phyloP scores from a whole-genome alignment of 169 alveolate genomes.

The Eimeria praecox region DNA sequence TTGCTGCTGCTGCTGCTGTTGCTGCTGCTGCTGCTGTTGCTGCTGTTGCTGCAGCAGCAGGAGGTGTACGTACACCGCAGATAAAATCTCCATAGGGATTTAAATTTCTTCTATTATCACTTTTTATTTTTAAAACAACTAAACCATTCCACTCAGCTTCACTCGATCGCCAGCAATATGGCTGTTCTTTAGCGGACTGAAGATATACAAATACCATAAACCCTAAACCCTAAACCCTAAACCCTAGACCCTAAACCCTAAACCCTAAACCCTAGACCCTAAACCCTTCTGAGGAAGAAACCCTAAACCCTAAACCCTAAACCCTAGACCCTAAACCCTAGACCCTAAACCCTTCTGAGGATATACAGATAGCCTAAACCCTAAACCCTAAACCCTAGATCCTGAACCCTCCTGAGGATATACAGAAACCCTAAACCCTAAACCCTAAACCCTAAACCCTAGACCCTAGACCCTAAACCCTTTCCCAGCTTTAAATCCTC shows the following conservation, averaged over 20 bases:
- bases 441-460: background rate
- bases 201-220: no score
- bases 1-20: background rate
- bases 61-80: constrained; percentile 26
- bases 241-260: no score
- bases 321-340: background rate
- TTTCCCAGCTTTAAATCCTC: no score
- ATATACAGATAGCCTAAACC: no score
- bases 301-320: background rate
- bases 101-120: background rate
- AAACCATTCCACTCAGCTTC: background rate
- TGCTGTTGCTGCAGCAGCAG: constrained; percentile 12
- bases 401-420: constrained; percentile 14
- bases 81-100: constrained; percentile 3
- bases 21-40: background rate
- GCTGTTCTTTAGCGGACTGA: constrained; percentile 13
- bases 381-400: background rate
- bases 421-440: no score
- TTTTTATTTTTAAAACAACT: background rate
- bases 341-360: background rate
- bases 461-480: no score
- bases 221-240: no score
- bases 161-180: background rate
- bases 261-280: background rate
- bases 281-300: no score